phyloP scores from a whole-genome alignment of 2,329 filamentous ascomycete species.

The Emergomyces pasteurianus region DNA sequence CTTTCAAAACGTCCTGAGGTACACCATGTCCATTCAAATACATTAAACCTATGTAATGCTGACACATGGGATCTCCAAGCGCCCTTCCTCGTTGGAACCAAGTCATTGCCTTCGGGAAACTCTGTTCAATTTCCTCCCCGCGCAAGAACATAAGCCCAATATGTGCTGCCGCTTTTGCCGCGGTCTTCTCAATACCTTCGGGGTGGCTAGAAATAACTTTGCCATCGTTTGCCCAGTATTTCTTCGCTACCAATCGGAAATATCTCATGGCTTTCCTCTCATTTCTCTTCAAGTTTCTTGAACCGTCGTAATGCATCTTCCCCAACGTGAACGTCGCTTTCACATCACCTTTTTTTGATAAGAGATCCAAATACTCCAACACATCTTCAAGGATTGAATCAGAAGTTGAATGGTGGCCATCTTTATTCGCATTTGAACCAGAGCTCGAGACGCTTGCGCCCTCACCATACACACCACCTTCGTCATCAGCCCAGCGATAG shows the following conservation, averaged over 20 bases:
- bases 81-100: conserved; percentile 75
- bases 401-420: conserved; percentile 61
- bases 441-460: conserved; percentile 85
- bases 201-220: conserved; percentile 58
- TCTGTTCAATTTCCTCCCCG: conserved; percentile 72
- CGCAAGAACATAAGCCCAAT: conserved; percentile 82
- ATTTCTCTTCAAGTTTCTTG: conserved; percentile 61
- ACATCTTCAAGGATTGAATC: conserved; percentile 88
- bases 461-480: conserved; percentile 87
- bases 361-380: conserved; percentile 82
- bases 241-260: conserved; percentile 65
- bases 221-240: conserved; percentile 75
- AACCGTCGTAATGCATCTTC: conserved; percentile 78
- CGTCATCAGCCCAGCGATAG: conserved; percentile 78
- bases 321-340: conserved; percentile 79
- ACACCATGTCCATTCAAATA: conserved; percentile 67
- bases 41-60: conserved; percentile 75
- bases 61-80: conserved; percentile 69
- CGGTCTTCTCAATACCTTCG: conserved; percentile 61
- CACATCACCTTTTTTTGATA: conserved; percentile 80
- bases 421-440: conserved; percentile 65
- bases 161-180: conserved; percentile 73
- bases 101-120: conserved; percentile 59
- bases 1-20: conserved; percentile 55
- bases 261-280: conserved; percentile 64